phyloP scores from a whole-genome alignment of 2,329 filamentous ascomycete genomes.

The Colletotrichum liriopes region DNA sequence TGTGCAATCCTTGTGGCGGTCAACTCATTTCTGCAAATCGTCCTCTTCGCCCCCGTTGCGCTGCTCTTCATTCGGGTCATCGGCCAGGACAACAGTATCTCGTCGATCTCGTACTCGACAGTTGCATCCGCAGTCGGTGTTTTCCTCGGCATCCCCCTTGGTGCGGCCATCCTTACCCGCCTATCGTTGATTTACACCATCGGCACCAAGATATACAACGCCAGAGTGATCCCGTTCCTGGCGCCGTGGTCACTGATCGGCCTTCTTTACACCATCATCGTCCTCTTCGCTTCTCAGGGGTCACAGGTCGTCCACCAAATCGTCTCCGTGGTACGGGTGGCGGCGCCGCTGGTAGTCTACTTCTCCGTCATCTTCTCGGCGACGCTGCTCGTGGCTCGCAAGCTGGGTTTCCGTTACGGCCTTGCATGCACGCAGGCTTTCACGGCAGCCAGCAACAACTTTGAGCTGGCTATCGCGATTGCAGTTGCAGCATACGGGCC shows the following conservation, averaged over 20 bases:
- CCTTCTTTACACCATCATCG: constrained; percentile 87
- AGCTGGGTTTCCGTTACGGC: constrained; percentile 82
- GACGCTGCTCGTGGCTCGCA: constrained; percentile 74
- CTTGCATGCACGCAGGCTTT: constrained; percentile 85
- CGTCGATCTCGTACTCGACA: constrained; percentile 70
- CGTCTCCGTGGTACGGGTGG: constrained; percentile 84
- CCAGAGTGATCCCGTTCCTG: constrained; percentile 77
- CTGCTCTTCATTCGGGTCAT: constrained; percentile 81
- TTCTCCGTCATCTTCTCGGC: constrained; percentile 82
- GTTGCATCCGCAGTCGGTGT: constrained; percentile 87
- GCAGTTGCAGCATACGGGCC: constrained; percentile 86
- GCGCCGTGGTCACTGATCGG: constrained; percentile 86
- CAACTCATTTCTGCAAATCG: constrained; percentile 83
- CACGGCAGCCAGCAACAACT: constrained; percentile 93
- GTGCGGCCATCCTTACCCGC: constrained; percentile 83
- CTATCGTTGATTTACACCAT: constrained; percentile 70
- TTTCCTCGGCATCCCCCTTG: constrained; percentile 88
- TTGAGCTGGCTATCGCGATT: constrained; percentile 92
- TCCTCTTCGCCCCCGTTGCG: constrained; percentile 79
- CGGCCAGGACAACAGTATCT: constrained; percentile 59
- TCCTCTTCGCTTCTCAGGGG: constrained; percentile 89
- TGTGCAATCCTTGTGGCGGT: constrained; percentile 85
- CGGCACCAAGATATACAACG: constrained; percentile 75
- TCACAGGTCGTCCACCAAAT: constrained; percentile 85
- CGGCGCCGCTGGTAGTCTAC: constrained; percentile 86